Base-by-base conservation (phyloP, 2,329 filamentous ascomycete species). In the Beauveria scarabaeidicola region DNA sequence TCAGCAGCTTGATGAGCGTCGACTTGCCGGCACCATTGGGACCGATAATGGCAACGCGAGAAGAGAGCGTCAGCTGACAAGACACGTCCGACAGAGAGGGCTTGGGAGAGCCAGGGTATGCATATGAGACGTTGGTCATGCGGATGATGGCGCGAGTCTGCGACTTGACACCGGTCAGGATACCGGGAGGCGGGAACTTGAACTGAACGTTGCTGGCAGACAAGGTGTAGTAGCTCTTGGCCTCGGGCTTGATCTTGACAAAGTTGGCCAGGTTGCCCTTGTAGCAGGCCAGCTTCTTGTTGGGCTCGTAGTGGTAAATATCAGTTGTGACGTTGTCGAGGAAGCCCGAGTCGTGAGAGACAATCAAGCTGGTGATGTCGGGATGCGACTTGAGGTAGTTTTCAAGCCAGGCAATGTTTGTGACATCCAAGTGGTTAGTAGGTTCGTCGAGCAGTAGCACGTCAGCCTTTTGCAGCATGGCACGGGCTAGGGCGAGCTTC, bases 11-110 rank as follows among this genome's bases (percentile, higher is more conserved):
- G 78, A 99, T 97, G 63, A 99, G 85, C 0, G 94, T 99, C 13
- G 93, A 97, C 77, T 99, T 99, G 72, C 94, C 94, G 46, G 94
- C 94, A 82, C 94, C 94, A 72, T 99, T 99, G 70, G 91, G 90
- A 61, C 94, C 94, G 65, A 99, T 97, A 67, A 99, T 95, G 63
- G 93, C 94, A 41, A 96, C 90, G 69, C 94, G 88, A 46, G 93
- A 97, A 4, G 92, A 97, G 51, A 99, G 81, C 2, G 86, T 86
- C 43, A 99, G 82, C 66, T 90, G 87, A 73, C 91, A 93, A n/a
- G 89, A 91, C 3, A 94, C 92, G 58, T 96, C 90, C 53, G 76
- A 72, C 41, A 99, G 81, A n/a, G 90, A 96, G 11, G 93, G 91
- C 75, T 96, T 97, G 17, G 85, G 76, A 2, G 90, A 82, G 56